Evolutionary conservation across 139 green algal species (phyloP).

Genomic region (Picochlorum sp.): DNA sequence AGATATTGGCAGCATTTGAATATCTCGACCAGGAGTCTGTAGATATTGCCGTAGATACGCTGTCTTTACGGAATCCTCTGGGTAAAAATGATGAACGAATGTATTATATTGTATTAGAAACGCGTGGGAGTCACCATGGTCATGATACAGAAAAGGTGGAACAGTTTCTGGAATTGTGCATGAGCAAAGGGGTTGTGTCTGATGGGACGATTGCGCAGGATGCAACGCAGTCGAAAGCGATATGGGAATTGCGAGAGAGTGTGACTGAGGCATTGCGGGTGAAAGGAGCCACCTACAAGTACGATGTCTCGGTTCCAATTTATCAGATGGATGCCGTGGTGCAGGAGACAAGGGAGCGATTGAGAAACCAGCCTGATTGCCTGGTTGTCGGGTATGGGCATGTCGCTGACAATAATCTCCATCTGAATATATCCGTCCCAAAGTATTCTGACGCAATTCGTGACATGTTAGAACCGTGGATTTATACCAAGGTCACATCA

Average conservation of each 20-base stretch:
- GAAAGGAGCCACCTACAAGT: constrained; percentile 83
- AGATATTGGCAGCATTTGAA: constrained; percentile 77
- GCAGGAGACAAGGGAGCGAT: constrained; percentile 50
- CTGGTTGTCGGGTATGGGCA: constrained; percentile 89
- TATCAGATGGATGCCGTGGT: constrained; percentile 74
- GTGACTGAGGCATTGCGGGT: constrained; percentile 72
- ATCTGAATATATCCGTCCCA: constrained; percentile 82
- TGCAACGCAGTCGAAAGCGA: constrained; percentile 46
- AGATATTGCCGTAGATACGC: constrained; percentile 22
- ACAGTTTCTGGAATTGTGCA: constrained; percentile 56
- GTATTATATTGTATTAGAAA: constrained; percentile 86
- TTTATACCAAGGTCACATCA: constrained; percentile 80
- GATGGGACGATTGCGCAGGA: constrained; percentile 56
- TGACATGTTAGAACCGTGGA: constrained; percentile 80
- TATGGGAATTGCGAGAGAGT: constrained; percentile 86
- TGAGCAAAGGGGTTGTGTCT: constrained; percentile 19
- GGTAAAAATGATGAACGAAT: constrained; percentile 45
- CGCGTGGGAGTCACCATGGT: constrained; percentile 54
- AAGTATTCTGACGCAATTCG: constrained; percentile 38
- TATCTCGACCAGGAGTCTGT: constrained; percentile 77
- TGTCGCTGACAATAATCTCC: constrained; percentile 93
- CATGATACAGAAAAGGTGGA: constrained; percentile 77
- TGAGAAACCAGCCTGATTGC: constrained; percentile 21
- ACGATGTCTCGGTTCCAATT: constrained; percentile 46
- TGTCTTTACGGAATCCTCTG: constrained; percentile 52